These are phyloP conservation scores for Acacia melanoxylon DNA, from an alignment of 306 rosid species.

Conservation along the genomic window DNA sequence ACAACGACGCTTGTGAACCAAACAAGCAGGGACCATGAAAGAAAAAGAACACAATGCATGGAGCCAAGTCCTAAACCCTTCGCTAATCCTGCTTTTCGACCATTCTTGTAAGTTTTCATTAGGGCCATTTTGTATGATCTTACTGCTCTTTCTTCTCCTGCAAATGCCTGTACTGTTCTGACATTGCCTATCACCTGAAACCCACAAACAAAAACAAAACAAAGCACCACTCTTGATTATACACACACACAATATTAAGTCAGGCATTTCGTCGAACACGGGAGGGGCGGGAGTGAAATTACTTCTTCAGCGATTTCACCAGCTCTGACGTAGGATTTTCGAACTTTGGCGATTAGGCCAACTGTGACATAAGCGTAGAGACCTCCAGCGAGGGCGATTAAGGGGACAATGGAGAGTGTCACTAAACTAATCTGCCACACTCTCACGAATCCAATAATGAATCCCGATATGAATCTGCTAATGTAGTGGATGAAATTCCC, in stretches of 20 bases:
- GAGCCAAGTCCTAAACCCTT: conserved; percentile 88
- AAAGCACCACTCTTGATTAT: background rate
- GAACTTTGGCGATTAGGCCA: conserved; percentile 71
- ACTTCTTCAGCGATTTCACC: conserved; percentile 97
- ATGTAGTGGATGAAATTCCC: conserved; percentile 90
- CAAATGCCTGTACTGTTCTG: conserved; percentile 91
- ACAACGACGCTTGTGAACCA: conserved; percentile 89
- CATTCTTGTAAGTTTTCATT: conserved; percentile 61
- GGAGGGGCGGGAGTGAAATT: background rate
- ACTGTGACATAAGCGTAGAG: conserved; percentile 68
- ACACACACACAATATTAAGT: background rate
- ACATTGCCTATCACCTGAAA: conserved; percentile 79
- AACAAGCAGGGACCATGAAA: conserved; percentile 86
- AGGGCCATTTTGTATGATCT: conserved; percentile 69
- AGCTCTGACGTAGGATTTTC: conserved; percentile 81
- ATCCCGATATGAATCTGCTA: conserved; percentile 73
- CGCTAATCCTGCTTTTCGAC: conserved; percentile 79
- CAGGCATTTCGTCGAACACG: background rate
- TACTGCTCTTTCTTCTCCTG: conserved; percentile 81
- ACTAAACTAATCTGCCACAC: conserved; percentile 93
- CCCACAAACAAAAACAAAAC: background rate
- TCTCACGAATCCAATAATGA: conserved; percentile 71
- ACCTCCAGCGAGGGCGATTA: conserved; percentile 89
- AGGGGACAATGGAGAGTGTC: conserved; percentile 82
- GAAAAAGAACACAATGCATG: conserved; percentile 81